Percentiles rank a stretch among this genome's conserved stretches.
Evolutionary conservation across 108 stramenopile species (phyloP).

Genomic region (Pseudonitzschia delicatissima): DNA sequence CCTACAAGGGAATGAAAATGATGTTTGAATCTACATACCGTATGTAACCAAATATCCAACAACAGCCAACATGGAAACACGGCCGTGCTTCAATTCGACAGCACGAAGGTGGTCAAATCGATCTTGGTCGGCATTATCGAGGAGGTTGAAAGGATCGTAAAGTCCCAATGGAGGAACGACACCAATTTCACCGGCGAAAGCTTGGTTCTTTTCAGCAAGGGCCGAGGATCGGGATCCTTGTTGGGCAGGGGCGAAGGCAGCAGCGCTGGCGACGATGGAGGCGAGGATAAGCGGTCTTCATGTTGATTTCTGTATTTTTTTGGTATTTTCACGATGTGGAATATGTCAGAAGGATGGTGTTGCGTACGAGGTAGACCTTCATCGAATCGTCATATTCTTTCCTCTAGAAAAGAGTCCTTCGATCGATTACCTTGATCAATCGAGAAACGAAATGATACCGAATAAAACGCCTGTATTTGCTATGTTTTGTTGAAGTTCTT

Average conservation of each 20-base stretch:
- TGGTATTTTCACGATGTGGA: neutral
- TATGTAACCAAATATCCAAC: slow-evolving; percentile 51
- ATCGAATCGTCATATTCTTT: no score
- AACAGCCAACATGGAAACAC: slow-evolving; percentile 48
- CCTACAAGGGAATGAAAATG: neutral
- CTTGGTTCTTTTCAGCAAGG: slow-evolving; percentile 29
- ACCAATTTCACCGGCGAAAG: slow-evolving; percentile 77
- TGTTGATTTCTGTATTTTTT: slow-evolving; percentile 17
- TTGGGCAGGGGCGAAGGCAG: slow-evolving; percentile 71
- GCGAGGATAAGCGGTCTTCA: slow-evolving; percentile 70
- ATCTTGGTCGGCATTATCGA: slow-evolving; percentile 31
- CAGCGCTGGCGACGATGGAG: slow-evolving; percentile 61
- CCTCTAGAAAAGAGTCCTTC: no score
- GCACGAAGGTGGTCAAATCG: slow-evolving; percentile 68
- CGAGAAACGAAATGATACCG: neutral
- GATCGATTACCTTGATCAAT: neutral
- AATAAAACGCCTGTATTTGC: no score
- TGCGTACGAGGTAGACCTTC: no score
- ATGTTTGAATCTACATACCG: neutral
- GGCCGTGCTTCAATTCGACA: slow-evolving; percentile 71
- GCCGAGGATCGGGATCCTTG: slow-evolving; percentile 34
- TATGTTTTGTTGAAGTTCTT: slow-evolving; percentile 5
- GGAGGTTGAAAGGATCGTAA: slow-evolving; percentile 71
- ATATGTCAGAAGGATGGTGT: no score
- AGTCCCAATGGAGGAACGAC: slow-evolving; percentile 83